phyloP scores from a whole-genome alignment of 1,139 yeast genomes.

The Yamadazyma taylorii region DNA sequence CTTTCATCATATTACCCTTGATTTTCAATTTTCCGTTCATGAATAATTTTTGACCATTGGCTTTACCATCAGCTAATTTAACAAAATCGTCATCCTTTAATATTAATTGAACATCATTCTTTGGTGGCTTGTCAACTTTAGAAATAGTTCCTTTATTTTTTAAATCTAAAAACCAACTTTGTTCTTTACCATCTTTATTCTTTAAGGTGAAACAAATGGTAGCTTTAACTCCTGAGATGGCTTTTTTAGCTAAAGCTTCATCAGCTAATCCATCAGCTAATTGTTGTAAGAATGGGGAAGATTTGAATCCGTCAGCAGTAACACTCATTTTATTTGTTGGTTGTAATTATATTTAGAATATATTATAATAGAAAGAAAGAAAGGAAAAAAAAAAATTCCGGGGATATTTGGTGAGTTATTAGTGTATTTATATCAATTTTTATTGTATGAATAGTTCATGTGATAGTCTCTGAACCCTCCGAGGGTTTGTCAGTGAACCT shows the following conservation, averaged over 20 bases:
- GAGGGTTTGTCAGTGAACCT: slow-evolving; percentile 1
- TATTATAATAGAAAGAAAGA: neutral
- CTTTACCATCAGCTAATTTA: slow-evolving; percentile 72
- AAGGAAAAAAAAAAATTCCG: neutral
- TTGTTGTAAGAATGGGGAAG: slow-evolving; percentile 46
- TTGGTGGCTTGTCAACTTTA: slow-evolving; percentile 50
- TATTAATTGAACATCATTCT: slow-evolving; percentile 66
- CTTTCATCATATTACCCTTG: slow-evolving; percentile 89
- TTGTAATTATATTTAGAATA: slow-evolving; percentile 1
- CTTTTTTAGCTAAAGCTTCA: slow-evolving; percentile 39
- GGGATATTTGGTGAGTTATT: slow-evolving; percentile 1
- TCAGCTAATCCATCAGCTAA: slow-evolving; percentile 44
- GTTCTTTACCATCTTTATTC: slow-evolving; percentile 64
- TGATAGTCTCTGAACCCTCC: slow-evolving; percentile 1
- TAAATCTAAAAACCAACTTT: slow-evolving; percentile 72
- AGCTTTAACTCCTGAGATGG: slow-evolving; percentile 57
- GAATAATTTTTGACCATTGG: slow-evolving; percentile 82
- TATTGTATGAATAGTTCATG: neutral
- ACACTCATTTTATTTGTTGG: slow-evolving; percentile 24
- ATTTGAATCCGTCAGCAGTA: slow-evolving; percentile 49
- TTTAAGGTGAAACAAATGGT: slow-evolving; percentile 67
- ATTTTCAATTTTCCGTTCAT: slow-evolving; percentile 83
- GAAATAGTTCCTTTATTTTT: slow-evolving; percentile 60
- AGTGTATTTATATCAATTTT: neutral
- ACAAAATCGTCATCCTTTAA: slow-evolving; percentile 66